phyloP scores from a whole-genome alignment of 2,329 filamentous ascomycete species.

The Blastomyces gilchristii region DNA sequence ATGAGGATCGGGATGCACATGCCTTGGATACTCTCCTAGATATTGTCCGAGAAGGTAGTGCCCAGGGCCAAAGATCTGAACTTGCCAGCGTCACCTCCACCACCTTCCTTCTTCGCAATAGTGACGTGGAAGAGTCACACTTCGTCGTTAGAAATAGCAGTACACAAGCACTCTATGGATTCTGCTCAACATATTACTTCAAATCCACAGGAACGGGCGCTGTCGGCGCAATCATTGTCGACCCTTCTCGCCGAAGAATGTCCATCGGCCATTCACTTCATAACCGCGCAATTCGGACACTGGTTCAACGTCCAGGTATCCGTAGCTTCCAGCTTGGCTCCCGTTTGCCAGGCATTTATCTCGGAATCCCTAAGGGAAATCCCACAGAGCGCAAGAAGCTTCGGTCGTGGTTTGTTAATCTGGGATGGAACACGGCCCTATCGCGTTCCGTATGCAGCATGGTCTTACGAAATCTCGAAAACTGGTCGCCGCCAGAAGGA shows the following conservation, averaged over 20 bases:
- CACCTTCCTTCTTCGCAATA: constrained; percentile 64
- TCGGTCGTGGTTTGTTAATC: constrained; percentile 75
- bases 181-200: constrained; percentile 79
- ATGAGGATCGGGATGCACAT: constrained; percentile 62
- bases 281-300: constrained; percentile 66
- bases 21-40: constrained; percentile 67
- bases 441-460: constrained; percentile 59
- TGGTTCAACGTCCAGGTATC: constrained; percentile 61
- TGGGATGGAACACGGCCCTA: constrained; percentile 71
- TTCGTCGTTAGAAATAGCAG: constrained; percentile 92
- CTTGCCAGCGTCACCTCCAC: constrained; percentile 58
- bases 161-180: constrained; percentile 82
- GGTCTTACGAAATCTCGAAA: constrained; percentile 58
- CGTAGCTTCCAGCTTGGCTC: constrained; percentile 74
- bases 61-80: constrained; percentile 57
- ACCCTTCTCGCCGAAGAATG: constrained; percentile 72
- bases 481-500: constrained; percentile 67
- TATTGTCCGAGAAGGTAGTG: constrained; percentile 51
- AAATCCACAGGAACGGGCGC: constrained; percentile 60
- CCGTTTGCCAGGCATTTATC: constrained; percentile 72
- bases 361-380: constrained; percentile 67
- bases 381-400: constrained; percentile 49
- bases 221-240: constrained; percentile 79
- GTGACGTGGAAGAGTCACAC: constrained; percentile 66
- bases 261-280: constrained; percentile 87